Conservation (phyloP, 2,329 filamentous ascomycete species). For the Annulohypoxylon truncatum region DNA sequence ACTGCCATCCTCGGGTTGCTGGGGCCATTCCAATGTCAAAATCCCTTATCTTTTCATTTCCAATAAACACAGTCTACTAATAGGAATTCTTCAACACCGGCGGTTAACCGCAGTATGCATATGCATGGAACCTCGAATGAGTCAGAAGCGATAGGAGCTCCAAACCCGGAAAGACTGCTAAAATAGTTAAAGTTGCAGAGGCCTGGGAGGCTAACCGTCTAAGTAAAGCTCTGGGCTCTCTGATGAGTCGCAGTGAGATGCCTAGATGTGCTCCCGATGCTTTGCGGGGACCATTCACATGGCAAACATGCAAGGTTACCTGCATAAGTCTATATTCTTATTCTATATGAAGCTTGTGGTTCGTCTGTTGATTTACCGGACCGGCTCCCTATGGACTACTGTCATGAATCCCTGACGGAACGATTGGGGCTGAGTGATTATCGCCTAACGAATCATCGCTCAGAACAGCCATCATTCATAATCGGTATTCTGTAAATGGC, state of each 20-base stretch:
- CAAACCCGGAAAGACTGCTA: background rate
- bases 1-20: background rate
- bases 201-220: slow-evolving; percentile 14
- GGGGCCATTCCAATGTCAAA: background rate
- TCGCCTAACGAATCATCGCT: slow-evolving; percentile 32
- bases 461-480: slow-evolving; percentile 34
- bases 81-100: slow-evolving; percentile 21
- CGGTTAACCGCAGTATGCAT: slow-evolving; percentile 35
- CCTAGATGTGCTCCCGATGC: slow-evolving; percentile 12
- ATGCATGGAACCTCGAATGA: slow-evolving; percentile 29
- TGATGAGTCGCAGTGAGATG: slow-evolving; percentile 16
- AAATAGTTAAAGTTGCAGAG: slow-evolving; percentile 1
- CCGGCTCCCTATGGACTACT: slow-evolving; percentile 25
- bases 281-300: slow-evolving; percentile 39
- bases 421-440: slow-evolving; percentile 40
- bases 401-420: slow-evolving; percentile 24
- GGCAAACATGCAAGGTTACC: slow-evolving; percentile 38
- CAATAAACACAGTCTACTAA: slow-evolving; percentile 12
- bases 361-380: slow-evolving; percentile 39
- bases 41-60: slow-evolving; percentile 26
- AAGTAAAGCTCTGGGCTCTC: slow-evolving; percentile 23
- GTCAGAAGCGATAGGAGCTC: slow-evolving; percentile 23
- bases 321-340: slow-evolving; percentile 37
- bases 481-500: slow-evolving; percentile 40
- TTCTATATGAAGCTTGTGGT: slow-evolving; percentile 40